Percentiles rank a stretch among this genome's conserved stretches.
Evolutionary conservation across 2,329 filamentous ascomycete species (phyloP).

Genomic region (Tolypocladium cylindrosporum): DNA sequence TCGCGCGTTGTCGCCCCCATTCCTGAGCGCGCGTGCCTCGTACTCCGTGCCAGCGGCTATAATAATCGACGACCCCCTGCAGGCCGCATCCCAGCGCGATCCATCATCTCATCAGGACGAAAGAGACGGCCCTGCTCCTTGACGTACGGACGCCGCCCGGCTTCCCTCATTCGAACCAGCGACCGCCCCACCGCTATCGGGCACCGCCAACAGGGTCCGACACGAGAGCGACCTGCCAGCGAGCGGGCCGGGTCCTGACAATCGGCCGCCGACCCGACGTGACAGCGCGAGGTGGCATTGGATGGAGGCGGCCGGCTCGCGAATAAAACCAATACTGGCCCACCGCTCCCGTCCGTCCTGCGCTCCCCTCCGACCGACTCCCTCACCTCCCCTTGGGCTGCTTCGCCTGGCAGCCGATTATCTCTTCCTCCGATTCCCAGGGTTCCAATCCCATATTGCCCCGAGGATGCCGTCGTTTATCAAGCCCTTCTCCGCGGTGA

Average conservation of each 20-base stretch:
- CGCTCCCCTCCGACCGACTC: not conserved
- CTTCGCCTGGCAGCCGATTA: not conserved
- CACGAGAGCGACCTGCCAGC: not conserved
- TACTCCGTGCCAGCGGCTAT: not conserved
- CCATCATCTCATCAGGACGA: not conserved
- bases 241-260: not conserved
- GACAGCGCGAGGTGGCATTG: not conserved
- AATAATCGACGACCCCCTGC: not conserved
- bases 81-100: not conserved
- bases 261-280: not conserved
- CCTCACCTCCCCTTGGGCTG: not conserved
- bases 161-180: not conserved
- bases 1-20: not conserved
- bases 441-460: not conserved
- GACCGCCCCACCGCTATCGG: conserved; percentile 1
- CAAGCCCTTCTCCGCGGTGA: conserved; percentile 43
- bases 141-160: not conserved
- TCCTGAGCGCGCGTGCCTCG: too few species aligned
- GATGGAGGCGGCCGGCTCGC: not conserved
- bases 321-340: conserved; percentile 1
- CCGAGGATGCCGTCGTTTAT: conserved; percentile 40
- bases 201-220: not conserved
- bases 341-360: not conserved
- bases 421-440: too few species aligned
- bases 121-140: not conserved